Evolutionary conservation across 805 yeast genomes (phyloP), one percentile per base, ranked within the genome.

Genomic region (Saccharomycopsis amapae): DNA sequence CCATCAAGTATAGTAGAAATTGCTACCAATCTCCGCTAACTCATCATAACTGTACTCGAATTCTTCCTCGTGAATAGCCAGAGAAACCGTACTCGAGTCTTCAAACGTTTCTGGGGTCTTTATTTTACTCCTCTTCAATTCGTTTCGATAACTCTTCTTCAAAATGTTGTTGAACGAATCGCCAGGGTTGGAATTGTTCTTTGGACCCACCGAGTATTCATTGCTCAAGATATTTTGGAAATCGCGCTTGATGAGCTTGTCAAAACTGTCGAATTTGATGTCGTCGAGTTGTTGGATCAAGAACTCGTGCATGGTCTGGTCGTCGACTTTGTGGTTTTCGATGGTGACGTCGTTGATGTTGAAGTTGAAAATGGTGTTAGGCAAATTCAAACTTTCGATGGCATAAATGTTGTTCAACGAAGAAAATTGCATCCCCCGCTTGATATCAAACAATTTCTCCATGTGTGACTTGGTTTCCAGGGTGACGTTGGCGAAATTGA

Each of bases 401-500:
- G 41, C 28, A 23, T 42, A 42, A 6, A 42, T 5, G 19, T 38
- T 47, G 30, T 25, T 35, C 17, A 46, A 33, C 12, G 41, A 42
- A 4, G 38, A 28, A 17, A 46, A 46, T 33, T 46, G 50, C 42
- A 46, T 28, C 7, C 42, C 25, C n/a, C 38, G 23, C 20, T 42
- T 46, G 33, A 46, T 41, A 25, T 42, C 46, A 26, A 46, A 46
- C 15, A 46, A 38, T 38, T 46, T 41, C 50, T 46, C 40, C 41
- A 46, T 41, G 17, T 42, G 50, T 13, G 7, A 19, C 24, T 37
- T 34, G 17, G 46, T 37, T 4, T 46, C 50, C n/a, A 10, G 15
- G 19, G 50, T 33, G 7, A 42, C 26, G 13, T 28, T 28, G 15
- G 25, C 26, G 42, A 46, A 46, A 3, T 24, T 30, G 38, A 46